phyloP scores from a whole-genome alignment of 2,329 filamentous ascomycete species.

The Colletotrichum sp. region DNA sequence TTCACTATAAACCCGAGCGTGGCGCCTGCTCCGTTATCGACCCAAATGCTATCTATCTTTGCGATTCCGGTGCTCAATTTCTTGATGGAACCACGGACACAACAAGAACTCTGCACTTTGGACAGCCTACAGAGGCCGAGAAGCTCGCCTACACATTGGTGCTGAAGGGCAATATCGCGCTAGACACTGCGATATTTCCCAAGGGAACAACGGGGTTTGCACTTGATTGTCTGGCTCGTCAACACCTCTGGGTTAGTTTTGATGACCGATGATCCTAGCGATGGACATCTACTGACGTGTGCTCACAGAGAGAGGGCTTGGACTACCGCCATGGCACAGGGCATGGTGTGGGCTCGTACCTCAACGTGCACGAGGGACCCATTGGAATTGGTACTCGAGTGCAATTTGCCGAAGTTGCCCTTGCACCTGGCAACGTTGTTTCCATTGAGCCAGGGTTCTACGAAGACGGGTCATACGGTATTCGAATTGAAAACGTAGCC shows the following conservation, averaged over 20 bases:
- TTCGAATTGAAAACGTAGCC: conserved; percentile 95
- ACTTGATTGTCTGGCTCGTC: conserved; percentile 85
- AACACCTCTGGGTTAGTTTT: conserved; percentile 81
- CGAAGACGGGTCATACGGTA: conserved; percentile 92
- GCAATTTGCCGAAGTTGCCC: conserved; percentile 87
- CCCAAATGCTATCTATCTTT: conserved; percentile 86
- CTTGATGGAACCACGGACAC: conserved; percentile 95
- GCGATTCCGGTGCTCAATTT: conserved; percentile 97
- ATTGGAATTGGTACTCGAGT: conserved; percentile 94
- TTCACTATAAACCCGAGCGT: conserved; percentile 91
- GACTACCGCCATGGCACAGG: conserved; percentile 97
- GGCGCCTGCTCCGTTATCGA: conserved; percentile 85
- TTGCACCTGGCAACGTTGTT: conserved; percentile 91
- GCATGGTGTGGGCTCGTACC: conserved; percentile 91
- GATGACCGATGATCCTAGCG: neutral
- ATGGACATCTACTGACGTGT: conserved; percentile 22
- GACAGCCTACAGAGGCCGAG: conserved; percentile 81
- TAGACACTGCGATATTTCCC: conserved; percentile 87
- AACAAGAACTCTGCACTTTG: conserved; percentile 92
- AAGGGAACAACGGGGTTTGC: conserved; percentile 96
- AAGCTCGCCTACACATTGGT: conserved; percentile 92
- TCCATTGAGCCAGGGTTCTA: conserved; percentile 98
- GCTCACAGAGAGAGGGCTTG: conserved; percentile 69
- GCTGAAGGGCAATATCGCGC: conserved; percentile 88
- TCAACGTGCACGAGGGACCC: conserved; percentile 97